phyloP scores from a whole-genome alignment of 306 rosid species.

The Cicer arietinum region DNA sequence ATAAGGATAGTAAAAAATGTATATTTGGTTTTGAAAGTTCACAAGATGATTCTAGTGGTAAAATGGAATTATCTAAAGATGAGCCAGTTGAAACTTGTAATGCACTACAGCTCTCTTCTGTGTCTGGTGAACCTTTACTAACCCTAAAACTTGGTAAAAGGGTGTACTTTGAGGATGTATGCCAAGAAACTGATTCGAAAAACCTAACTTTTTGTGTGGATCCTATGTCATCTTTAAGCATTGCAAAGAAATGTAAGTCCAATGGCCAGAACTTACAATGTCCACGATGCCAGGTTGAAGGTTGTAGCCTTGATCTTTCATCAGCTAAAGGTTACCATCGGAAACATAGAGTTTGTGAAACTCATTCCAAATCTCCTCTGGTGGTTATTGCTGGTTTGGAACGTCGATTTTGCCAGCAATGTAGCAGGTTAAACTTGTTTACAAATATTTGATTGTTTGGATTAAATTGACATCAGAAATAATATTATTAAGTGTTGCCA shows the following conservation, averaged over 20 bases:
- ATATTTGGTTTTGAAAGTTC: constrained; percentile 57
- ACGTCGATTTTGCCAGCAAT: constrained; percentile 89
- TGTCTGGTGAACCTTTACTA: constrained; percentile 78
- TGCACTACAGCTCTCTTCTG: constrained; percentile 53
- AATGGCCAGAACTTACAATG: constrained; percentile 41
- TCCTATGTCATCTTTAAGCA: constrained; percentile 44
- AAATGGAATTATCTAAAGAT: constrained; percentile 50
- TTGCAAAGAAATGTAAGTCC: constrained; percentile 60
- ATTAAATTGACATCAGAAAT: constrained; percentile 11
- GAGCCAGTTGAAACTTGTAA: constrained; percentile 54
- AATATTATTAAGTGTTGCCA: background rate
- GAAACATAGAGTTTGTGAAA: constrained; percentile 78
- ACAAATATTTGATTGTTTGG: constrained; percentile 20
- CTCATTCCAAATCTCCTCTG: constrained; percentile 77
- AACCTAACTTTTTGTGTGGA: constrained; percentile 49
- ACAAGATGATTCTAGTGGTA: constrained; percentile 55
- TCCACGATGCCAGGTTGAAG: constrained; percentile 82
- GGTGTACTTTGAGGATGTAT: constrained; percentile 68
- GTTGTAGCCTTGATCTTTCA: constrained; percentile 78
- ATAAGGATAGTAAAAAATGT: constrained; percentile 67
- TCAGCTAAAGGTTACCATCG: constrained; percentile 82
- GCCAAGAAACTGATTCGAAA: constrained; percentile 54
- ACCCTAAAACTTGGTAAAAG: constrained; percentile 83
- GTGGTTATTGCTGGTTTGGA: constrained; percentile 73
- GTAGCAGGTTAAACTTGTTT: constrained; percentile 70